phyloP scores from a whole-genome alignment of 2,329 filamentous ascomycete genomes.

The Paraphoma chrysanthemicola region DNA sequence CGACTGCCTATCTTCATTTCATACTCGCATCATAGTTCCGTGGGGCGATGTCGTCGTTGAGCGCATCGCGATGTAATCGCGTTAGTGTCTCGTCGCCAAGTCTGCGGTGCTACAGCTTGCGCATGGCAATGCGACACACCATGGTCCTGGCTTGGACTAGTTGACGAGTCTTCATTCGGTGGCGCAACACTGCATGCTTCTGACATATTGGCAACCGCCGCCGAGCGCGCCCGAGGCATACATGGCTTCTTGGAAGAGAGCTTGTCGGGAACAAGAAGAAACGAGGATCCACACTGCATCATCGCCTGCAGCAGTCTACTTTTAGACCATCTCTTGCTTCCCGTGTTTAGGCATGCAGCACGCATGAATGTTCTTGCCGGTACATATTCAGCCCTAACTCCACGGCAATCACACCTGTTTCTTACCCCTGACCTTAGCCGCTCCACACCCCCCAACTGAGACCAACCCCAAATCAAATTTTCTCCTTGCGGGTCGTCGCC shows the following conservation, averaged over 20 bases:
- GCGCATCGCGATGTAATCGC: constrained; percentile 6
- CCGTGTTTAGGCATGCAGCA: background rate
- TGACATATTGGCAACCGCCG: constrained; percentile 19
- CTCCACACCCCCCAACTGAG: background rate
- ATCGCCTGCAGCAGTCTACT: background rate
- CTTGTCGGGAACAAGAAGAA: constrained; percentile 12
- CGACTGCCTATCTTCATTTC: constrained; percentile 2
- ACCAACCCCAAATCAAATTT: background rate
- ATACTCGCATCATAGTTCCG: constrained; percentile 2
- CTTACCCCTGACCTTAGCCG: constrained; percentile 8
- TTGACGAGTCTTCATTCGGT: constrained; percentile 5
- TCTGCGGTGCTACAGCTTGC: constrained; percentile 11
- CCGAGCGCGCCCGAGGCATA: constrained; percentile 9
- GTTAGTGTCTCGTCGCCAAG: constrained; percentile 5
- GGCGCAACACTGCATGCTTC: constrained; percentile 12
- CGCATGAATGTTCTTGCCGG: background rate
- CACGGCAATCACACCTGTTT: background rate
- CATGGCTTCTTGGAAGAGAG: constrained; percentile 9
- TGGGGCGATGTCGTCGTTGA: background rate
- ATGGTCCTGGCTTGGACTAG: constrained; percentile 6
- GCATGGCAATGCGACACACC: constrained; percentile 19
- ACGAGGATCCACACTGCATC: constrained; percentile 3
- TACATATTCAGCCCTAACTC: constrained; percentile 6
- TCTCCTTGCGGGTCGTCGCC: background rate
- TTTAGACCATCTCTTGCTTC: background rate